Evolutionary conservation across 2,329 filamentous ascomycete genomes (phyloP), one percentile per base, ranked within the genome.

Genomic region (Xylaria arbuscula): DNA sequence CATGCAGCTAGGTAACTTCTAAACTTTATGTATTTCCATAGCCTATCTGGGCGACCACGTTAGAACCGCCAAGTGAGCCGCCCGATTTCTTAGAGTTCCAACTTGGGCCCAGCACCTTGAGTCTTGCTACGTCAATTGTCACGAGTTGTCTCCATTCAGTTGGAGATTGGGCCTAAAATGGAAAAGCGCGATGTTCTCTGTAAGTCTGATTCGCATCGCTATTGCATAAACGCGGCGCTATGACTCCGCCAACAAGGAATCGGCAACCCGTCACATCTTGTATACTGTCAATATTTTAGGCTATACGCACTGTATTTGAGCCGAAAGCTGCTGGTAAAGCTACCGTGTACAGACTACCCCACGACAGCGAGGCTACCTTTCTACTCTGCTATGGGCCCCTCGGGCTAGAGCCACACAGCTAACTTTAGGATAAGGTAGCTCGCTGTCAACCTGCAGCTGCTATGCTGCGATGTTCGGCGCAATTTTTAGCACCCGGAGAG

Each of bases 381-480:
- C n/a, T 38, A 13, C 59, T 13, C n/a, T 40, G 1, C 11, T 24
- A 24, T 8, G 1, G 10, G n/a, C 15, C 48, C 2, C 17, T 9
- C 42, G 15, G 38, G 38, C 34, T 57, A 59, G 61, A 47, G 28
- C 28, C 28, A 28, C 28, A 28, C 28, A 28, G 28, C 28, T 28
- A 28, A 5, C 28, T 28, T 28, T 28, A 28, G 38, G 38, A 40
- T 15, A 40, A 40, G 38, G 28, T 28, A n/a, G 45, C 54, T 50
- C 40, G 48, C 54, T 45, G 17, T 15, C 32, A 42, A 24, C 32
- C 54, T 17, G 53, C 47, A 54, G 48, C 50, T 59, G 24, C 28
- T 48, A 17, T 17, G 56, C 58, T 68, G 70, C 70, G 70, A 70
- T 68, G 17, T 64, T 72, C 70, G 70, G 70, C 70, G 68, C 70